phyloP scores from a whole-genome alignment of 2,329 filamentous ascomycete genomes.

The Botrytis fabae region DNA sequence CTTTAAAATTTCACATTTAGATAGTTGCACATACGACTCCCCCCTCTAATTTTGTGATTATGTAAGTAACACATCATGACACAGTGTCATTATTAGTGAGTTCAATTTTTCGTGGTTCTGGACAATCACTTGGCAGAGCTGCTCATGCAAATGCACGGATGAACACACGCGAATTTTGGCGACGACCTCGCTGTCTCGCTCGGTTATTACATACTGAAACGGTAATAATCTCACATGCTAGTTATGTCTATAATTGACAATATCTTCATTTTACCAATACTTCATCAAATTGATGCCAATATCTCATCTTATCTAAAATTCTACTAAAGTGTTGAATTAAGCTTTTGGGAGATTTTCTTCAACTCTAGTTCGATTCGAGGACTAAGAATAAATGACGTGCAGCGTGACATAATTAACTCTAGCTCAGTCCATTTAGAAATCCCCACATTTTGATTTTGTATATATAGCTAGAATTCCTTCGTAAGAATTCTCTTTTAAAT shows the following conservation, averaged over 20 bases:
- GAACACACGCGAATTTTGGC: background rate
- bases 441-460: background rate
- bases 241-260: background rate
- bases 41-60: accelerated
- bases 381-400: background rate
- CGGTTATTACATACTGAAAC: background rate
- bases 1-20: background rate
- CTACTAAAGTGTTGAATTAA: accelerated
- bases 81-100: background rate
- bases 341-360: background rate
- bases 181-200: background rate
- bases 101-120: background rate
- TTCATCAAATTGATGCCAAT: background rate
- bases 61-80: too few relatives aligned
- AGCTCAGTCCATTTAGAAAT: background rate
- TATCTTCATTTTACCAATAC: background rate
- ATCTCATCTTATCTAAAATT: accelerated
- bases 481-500: too few relatives aligned
- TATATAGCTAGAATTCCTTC: background rate
- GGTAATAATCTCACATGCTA: background rate
- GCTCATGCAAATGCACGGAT: background rate
- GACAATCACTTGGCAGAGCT: background rate
- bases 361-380: background rate
- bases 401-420: background rate
- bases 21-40: background rate